phyloP scores from a whole-genome alignment of 805 yeast genomes.

The Yarrowia osloensis region DNA sequence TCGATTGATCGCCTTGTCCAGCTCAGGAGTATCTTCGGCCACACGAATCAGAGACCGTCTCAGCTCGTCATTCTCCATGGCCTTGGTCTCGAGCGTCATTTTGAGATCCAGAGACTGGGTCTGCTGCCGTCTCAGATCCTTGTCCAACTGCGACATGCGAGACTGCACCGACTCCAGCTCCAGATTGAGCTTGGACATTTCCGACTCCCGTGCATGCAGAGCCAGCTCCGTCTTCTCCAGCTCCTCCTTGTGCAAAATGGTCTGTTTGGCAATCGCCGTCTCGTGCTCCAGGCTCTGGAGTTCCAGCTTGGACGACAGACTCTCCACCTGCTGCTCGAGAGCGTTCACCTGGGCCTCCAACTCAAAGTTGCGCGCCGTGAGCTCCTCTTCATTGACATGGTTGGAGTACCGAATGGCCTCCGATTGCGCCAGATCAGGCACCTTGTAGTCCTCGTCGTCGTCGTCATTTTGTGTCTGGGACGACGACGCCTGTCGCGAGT shows the following conservation, averaged over 20 bases:
- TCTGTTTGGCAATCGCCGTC: constrained; percentile 12
- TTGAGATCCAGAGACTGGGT: constrained; percentile 41
- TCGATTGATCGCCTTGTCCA: constrained; percentile 23
- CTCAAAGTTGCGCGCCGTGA: constrained; percentile 8
- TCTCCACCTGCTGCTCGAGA: constrained; percentile 18
- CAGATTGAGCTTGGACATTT: constrained; percentile 39
- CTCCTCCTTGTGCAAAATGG: constrained; percentile 33
- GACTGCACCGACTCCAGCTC: constrained; percentile 41
- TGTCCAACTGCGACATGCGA: constrained; percentile 37
- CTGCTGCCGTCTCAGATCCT: constrained; percentile 35
- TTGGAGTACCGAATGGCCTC: constrained; percentile 9
- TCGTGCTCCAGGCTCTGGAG: constrained; percentile 24
- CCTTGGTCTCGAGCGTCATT: constrained; percentile 43
- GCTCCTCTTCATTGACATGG: constrained; percentile 6
- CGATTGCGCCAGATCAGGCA: constrained; percentile 9
- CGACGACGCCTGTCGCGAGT: background rate
- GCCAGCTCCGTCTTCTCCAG: constrained; percentile 34
- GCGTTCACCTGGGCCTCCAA: constrained; percentile 16
- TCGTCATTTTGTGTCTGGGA: background rate
- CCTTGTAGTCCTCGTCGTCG: constrained; percentile 23
- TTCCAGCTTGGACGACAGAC: background rate
- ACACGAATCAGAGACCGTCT: constrained; percentile 38
- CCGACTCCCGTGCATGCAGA: constrained; percentile 31
- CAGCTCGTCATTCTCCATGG: constrained; percentile 43
- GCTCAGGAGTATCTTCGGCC: constrained; percentile 35